Percentiles rank a stretch among this genome's conserved stretches.
These are phyloP conservation scores for Amoebophrya sp. DNA, from an alignment of 169 alveolate genomes.

Conservation along the genomic window DNA sequence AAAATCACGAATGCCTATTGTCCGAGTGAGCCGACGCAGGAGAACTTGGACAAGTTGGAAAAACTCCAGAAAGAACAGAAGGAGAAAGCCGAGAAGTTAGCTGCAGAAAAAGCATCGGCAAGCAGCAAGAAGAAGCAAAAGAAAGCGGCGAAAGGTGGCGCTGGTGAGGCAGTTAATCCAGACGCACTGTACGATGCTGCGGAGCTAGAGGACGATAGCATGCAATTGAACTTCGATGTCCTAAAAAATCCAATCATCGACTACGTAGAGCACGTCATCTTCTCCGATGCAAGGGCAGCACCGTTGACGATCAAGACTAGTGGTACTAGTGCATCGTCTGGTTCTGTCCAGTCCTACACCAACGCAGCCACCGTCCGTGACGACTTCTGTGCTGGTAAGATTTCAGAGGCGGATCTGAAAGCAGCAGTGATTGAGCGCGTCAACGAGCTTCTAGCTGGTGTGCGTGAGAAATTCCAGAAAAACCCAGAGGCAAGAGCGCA, in stretches of 20 bases:
- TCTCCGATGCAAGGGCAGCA: background rate
- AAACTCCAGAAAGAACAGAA: background rate
- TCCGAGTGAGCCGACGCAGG: constrained; percentile 70
- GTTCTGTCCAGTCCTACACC: background rate
- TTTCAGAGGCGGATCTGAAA: background rate
- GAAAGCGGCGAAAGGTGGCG: background rate
- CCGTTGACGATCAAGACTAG: background rate
- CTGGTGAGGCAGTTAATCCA: background rate
- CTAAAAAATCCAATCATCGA: background rate
- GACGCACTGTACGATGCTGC: background rate
- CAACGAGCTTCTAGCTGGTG: background rate
- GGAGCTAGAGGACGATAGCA: background rate
- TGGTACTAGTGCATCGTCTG: no score
- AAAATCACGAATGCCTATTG: constrained; percentile 90
- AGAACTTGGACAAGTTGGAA: constrained; percentile 70
- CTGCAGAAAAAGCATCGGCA: background rate
- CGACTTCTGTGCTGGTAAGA: background rate
- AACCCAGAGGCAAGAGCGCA: background rate
- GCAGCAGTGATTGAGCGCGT: background rate
- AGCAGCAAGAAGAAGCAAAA: background rate
- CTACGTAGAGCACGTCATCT: background rate
- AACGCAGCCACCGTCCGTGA: background rate
- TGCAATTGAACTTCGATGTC: background rate
- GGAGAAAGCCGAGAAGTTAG: background rate
- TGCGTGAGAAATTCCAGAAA: background rate